Base-by-base conservation (phyloP, 331 rosid genomes). In the Stylosanthes scabra region DNA sequence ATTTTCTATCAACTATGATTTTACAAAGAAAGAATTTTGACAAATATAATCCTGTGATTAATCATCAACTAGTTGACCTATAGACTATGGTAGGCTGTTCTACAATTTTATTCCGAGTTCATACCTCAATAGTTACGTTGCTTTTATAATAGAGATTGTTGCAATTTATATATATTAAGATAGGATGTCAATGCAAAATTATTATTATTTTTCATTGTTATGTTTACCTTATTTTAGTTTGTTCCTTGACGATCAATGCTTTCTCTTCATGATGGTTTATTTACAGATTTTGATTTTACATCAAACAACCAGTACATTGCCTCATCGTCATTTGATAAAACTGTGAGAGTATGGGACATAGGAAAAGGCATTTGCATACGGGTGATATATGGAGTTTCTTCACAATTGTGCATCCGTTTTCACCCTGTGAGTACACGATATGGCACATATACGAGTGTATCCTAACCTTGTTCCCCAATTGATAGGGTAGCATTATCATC, bases 271-370 rank as follows among this genome's bases (percentile, higher is more conserved):
- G 61, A 39, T 85, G 63, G 57, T 84, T 70, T 79, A 50, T 74
- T 85, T 88, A 80, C 96, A 94, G 99, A 94, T 84, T 94, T 94
- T 61, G 97, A 94, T 88, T 94, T 94, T 84, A 78, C 99, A 12
- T 90, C 97, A 47, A 94, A 89, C 83, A 94, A 91, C 88, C 99
- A 91, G 85, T 94, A 94, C 83, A 91, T 94, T 86, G 96, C 97
- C 29, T 94, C 99, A 3, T 84, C 99, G 29, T 94, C 99, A 15
- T 68, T 87, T 93, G 99, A 94, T 83, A 94, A 94, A 86, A 91
- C 99, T 80, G 93, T 94, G 74, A 88, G 96, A 84, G 96, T 94
- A 37, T 94, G 99, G 99, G 97, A 91, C 86, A 90, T 91, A 86
- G 78, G 78, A 28, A 89, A 74, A 83, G 97, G 97, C 61, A 80